Evolutionary conservation across 2,329 filamentous ascomycete species (phyloP), one percentile per base, ranked within the genome.

Genomic region (Huntiella savannae): DNA sequence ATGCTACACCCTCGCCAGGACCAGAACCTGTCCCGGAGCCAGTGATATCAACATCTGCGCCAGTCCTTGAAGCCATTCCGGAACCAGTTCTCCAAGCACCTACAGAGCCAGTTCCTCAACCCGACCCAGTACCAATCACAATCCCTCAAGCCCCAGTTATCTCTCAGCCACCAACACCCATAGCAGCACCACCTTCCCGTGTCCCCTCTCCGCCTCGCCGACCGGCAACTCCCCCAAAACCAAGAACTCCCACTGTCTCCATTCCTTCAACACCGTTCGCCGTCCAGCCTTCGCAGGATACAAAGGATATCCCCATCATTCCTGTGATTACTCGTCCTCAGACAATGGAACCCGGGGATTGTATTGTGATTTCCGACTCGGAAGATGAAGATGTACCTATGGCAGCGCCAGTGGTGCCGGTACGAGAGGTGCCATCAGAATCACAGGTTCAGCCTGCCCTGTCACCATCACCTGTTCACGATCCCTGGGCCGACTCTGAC

Each of bases 401-500:
- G 7, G 6, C 22, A 7, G 8, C 22, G 6, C 22, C 22, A 28
- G 22, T 4, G 7, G 22, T 3, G 22, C 6, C 8, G 2, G 22
- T 4, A 28, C 22, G 1, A 10, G 22, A 28, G 22, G 22, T 28
- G 22, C 7, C 6, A 28, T 6, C 7, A 10, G 7, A 8, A 28
- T 10, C 22, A 28, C 6, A 28, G 17, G 17, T 5, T 19, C 17
- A 5, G 17, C 17, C 17, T 19, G 4, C 5, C 17, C 17, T 4
- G 7, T 10, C 22, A 28, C 22, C 22, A 3, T 28, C 22, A 10
- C 22, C 22, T 28, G 53, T 49, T 11, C 53, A 52, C 5, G 45
- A 43, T 4, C 50, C 50, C 12, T 53, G 52, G 11, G 50, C 17
- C 17, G 17, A 52, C n/a, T 52, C 50, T 3, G 60, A 64, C 28